phyloP scores from a whole-genome alignment of 768 basidiomycete species.

The Termitomyces sp. region DNA sequence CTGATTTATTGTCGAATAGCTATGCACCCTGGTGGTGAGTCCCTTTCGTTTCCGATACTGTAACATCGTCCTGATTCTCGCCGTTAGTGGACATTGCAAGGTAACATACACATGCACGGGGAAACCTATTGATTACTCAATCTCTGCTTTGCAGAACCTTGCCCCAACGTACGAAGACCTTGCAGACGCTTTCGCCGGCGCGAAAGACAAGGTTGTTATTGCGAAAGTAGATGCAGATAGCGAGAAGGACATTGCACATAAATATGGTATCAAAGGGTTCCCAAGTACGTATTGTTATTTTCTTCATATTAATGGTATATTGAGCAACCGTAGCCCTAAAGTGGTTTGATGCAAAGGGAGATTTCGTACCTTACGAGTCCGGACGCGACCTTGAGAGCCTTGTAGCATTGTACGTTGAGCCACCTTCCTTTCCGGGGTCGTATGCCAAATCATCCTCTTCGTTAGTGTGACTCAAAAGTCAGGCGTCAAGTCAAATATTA shows the following conservation, averaged over 20 bases:
- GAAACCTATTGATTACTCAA: constrained; percentile 1
- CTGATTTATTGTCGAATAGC: constrained; percentile 29
- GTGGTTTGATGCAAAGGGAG: constrained; percentile 79
- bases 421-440: constrained; percentile 1
- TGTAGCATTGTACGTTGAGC: constrained; percentile 58
- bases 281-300: constrained; percentile 60
- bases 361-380: constrained; percentile 61
- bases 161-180: constrained; percentile 87
- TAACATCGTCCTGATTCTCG: background rate
- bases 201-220: constrained; percentile 78
- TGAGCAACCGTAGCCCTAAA: constrained; percentile 61
- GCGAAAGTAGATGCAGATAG: constrained; percentile 93
- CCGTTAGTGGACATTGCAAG: constrained; percentile 77
- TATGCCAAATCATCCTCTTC: background rate
- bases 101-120: constrained; percentile 28
- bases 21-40: constrained; percentile 85
- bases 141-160: constrained; percentile 51
- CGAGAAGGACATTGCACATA: constrained; percentile 69
- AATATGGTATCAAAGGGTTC: constrained; percentile 78
- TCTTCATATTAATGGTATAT: background rate
- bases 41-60: background rate
- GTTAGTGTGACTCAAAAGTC: constrained; percentile 67
- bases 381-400: constrained; percentile 80
- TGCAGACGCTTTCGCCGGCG: constrained; percentile 76
- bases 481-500: constrained; percentile 83